phyloP scores from a whole-genome alignment of 202 grass and related monocot species.

The Setaria italica region DNA sequence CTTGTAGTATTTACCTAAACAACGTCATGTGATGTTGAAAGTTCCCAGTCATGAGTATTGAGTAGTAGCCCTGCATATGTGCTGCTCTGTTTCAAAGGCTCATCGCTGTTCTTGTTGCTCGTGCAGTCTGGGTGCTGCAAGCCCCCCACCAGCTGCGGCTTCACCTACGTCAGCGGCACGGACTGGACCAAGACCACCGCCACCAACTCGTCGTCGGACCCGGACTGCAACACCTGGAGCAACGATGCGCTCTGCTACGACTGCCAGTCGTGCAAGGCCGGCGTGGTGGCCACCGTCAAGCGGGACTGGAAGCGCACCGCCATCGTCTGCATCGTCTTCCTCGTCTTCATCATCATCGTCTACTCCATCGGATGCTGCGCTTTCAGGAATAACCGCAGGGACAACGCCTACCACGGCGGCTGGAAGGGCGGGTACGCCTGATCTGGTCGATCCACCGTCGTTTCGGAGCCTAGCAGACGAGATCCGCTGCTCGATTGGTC shows the following conservation, averaged over 20 bases:
- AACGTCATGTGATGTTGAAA: neutral
- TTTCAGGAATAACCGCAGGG: constrained; percentile 84
- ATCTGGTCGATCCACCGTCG: neutral
- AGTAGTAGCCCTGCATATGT: neutral
- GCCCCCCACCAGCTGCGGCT: constrained; percentile 74
- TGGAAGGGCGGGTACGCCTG: constrained; percentile 66
- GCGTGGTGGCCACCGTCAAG: constrained; percentile 77
- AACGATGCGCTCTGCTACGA: constrained; percentile 70
- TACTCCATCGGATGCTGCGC: constrained; percentile 97
- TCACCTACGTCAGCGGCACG: constrained; percentile 46
- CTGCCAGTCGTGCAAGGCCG: constrained; percentile 93
- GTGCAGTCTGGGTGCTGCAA: constrained; percentile 95
- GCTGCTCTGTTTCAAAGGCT: neutral
- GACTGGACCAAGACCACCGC: constrained; percentile 9
- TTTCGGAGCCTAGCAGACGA: neutral
- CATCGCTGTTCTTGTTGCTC: neutral
- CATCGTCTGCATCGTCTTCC: constrained; percentile 74
- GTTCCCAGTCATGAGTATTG: neutral
- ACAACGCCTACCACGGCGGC: constrained; percentile 49
- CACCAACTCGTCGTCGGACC: constrained; percentile 36
- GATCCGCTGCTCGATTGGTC: neutral
- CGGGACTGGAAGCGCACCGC: constrained; percentile 79
- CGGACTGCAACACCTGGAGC: constrained; percentile 70
- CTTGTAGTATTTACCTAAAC: neutral
- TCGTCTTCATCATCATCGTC: constrained; percentile 91